These are phyloP conservation scores for Ustilago tritici DNA, from an alignment of 1,284 basidiomycete species.

Conservation along the genomic window DNA sequence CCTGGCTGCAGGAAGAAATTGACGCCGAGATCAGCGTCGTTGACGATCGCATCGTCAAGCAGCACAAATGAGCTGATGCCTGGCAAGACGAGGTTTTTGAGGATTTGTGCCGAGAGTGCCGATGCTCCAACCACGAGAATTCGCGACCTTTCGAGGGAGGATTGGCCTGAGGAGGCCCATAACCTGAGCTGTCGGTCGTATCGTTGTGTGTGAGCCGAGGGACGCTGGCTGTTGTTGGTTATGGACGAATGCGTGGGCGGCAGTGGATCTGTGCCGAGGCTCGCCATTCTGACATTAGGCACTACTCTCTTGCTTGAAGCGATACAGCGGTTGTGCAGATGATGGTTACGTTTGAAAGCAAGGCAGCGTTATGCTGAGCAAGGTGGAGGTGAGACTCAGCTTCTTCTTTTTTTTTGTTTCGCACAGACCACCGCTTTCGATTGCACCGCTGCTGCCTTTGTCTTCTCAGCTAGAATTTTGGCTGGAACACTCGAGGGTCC, in stretches of 20 bases:
- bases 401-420: neutral
- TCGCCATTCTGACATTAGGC: conserved; percentile 26
- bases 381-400: conserved; percentile 10
- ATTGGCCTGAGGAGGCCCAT: conserved; percentile 94
- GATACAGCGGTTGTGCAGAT: neutral
- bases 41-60: conserved; percentile 77
- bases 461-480: neutral
- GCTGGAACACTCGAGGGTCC: neutral
- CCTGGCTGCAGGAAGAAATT: conserved; percentile 90
- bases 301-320: neutral
- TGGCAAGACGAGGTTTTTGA: conserved; percentile 95
- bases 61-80: conserved; percentile 92
- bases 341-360: neutral
- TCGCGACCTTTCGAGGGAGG: conserved; percentile 85
- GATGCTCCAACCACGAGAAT: conserved; percentile 84
- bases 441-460: neutral
- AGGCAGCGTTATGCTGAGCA: neutral
- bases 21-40: conserved; percentile 85
- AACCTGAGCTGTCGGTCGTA: conserved; percentile 75
- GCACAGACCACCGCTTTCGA: conserved; percentile 7
- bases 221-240: conserved; percentile 34
- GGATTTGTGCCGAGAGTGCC: conserved; percentile 83
- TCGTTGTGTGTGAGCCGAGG: conserved; percentile 64
- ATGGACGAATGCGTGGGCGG: conserved; percentile 36
- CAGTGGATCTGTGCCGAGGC: conserved; percentile 38